phyloP scores from a whole-genome alignment of 2,329 filamentous ascomycete genomes.

The Cladophialophora yegresii region DNA sequence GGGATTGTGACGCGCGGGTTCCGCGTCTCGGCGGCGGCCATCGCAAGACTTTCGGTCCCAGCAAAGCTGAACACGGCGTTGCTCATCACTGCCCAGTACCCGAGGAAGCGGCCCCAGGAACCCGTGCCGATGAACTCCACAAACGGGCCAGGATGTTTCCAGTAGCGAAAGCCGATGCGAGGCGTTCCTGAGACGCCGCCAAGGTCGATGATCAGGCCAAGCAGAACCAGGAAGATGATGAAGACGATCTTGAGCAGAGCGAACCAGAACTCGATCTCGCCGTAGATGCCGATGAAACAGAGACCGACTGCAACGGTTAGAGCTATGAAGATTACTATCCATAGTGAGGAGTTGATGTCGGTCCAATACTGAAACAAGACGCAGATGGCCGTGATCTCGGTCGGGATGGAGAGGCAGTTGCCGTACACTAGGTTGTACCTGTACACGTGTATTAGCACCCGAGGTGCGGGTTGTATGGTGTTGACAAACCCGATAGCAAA shows the following conservation, averaged over 20 bases:
- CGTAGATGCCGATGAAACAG: constrained; percentile 45
- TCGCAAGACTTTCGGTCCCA: constrained; percentile 46
- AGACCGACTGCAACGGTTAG: constrained; percentile 43
- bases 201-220: constrained; percentile 61
- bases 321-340: constrained; percentile 46
- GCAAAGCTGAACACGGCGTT: constrained; percentile 48
- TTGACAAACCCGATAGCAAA: constrained; percentile 48
- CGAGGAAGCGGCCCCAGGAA: constrained; percentile 63
- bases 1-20: constrained; percentile 46
- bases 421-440: constrained; percentile 49
- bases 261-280: constrained; percentile 59
- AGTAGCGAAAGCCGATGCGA: constrained; percentile 67
- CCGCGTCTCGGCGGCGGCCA: constrained; percentile 46
- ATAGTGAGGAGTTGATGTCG: constrained; percentile 52
- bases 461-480: neutral
- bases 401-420: constrained; percentile 57
- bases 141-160: constrained; percentile 68
- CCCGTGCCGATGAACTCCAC: constrained; percentile 64
- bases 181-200: constrained; percentile 62
- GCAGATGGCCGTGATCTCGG: constrained; percentile 64
- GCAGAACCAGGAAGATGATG: constrained; percentile 59
- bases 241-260: constrained; percentile 60
- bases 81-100: constrained; percentile 54
- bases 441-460: neutral
- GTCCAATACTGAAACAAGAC: constrained; percentile 67